phyloP scores from a whole-genome alignment of 1,139 yeast species.

The Saccharomyces hybrid region DNA sequence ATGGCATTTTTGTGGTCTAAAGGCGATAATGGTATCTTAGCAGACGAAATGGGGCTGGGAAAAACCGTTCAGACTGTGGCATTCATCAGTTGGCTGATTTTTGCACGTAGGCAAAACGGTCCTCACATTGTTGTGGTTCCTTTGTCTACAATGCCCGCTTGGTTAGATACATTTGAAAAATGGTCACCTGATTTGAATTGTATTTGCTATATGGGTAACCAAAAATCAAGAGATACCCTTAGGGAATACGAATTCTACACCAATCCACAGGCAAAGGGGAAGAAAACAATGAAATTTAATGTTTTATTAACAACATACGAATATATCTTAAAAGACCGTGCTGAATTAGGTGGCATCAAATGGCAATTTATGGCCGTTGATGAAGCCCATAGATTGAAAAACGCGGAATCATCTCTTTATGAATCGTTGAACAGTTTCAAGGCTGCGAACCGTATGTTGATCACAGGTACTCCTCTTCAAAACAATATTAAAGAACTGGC shows the following conservation, averaged over 20 bases:
- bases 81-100: constrained; percentile 87
- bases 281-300: constrained; percentile 74
- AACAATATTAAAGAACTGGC: constrained; percentile 93
- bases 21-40: constrained; percentile 93
- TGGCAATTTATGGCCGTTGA: constrained; percentile 98
- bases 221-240: constrained; percentile 72
- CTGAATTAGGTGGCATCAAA: constrained; percentile 69
- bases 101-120: constrained; percentile 91
- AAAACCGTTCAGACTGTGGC: constrained; percentile 96
- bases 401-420: constrained; percentile 86
- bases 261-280: constrained; percentile 38
- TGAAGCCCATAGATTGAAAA: constrained; percentile 94
- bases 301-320: constrained; percentile 88
- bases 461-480: constrained; percentile 97
- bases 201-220: constrained; percentile 86
- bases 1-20: constrained; percentile 98
- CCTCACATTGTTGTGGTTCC: constrained; percentile 97
- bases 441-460: constrained; percentile 75
- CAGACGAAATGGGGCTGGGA: constrained; percentile 99
- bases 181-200: constrained; percentile 97
- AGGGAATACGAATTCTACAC: constrained; percentile 79
- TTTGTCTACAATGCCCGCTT: constrained; percentile 89
- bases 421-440: constrained; percentile 57
- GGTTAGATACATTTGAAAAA: constrained; percentile 97
- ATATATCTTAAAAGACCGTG: constrained; percentile 81